A percentile compares a stretch with the other conserved stretches of the same genome.
Conservation (phyloP, 345 rosid species). For the Populus nigra region DNA sequence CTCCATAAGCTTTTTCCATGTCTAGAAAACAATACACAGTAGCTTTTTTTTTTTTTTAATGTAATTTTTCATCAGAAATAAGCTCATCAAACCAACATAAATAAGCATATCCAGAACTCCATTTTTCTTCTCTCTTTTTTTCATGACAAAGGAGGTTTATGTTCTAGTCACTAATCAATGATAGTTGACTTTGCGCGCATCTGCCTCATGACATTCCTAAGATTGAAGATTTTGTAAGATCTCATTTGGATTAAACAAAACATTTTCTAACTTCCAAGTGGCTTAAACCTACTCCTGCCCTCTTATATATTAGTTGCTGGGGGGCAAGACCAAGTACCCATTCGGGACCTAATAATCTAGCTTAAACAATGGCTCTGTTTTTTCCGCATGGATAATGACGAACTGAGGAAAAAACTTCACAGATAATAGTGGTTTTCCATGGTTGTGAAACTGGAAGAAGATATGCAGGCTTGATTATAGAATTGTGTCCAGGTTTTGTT, state of each 20-base stretch:
- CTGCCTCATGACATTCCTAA: not conserved
- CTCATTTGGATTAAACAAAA: constrained; percentile 13
- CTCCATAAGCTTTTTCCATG: not conserved
- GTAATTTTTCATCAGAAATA: too few relatives aligned
- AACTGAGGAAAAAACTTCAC: too few relatives aligned
- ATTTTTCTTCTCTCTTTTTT: too few relatives aligned
- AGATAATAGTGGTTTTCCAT: too few relatives aligned
- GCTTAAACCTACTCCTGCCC: constrained; percentile 9
- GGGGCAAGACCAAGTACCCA: not conserved
- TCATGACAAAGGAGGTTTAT: not conserved
- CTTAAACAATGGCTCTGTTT: not conserved
- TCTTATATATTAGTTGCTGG: not conserved
- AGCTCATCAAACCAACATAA: not conserved
- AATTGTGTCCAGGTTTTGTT: too few relatives aligned
- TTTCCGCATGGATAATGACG: not conserved
- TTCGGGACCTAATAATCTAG: not conserved
- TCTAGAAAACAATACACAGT: too few relatives aligned
- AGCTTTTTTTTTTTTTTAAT: too few relatives aligned
- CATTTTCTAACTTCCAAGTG: not conserved
- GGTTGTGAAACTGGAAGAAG: too few relatives aligned
- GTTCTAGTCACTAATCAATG: not conserved
- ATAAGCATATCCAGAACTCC: not conserved
- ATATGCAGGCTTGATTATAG: too few relatives aligned
- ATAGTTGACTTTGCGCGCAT: not conserved
- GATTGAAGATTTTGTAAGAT: constrained; percentile 22